These are phyloP conservation scores for Paecilomyces variotii DNA, from an alignment of 2,329 filamentous ascomycete species.

Conservation along the genomic window DNA sequence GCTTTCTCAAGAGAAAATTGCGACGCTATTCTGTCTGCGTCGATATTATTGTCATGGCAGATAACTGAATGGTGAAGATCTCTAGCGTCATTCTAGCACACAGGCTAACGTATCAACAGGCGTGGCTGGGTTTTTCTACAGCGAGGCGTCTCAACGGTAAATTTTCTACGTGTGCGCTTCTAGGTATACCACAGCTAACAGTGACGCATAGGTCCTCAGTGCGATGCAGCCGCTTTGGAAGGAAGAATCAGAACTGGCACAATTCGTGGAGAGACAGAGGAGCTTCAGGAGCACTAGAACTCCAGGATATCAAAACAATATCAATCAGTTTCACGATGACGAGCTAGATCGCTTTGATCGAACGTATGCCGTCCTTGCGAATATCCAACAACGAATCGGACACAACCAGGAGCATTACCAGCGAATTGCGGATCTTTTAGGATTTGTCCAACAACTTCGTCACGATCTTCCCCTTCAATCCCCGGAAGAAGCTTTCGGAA, in stretches of 20 bases:
- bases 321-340: constrained; percentile 45
- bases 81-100: constrained; percentile 11
- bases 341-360: constrained; percentile 61
- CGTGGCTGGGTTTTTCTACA: constrained; percentile 88
- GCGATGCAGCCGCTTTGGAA: constrained; percentile 83
- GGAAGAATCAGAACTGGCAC: constrained; percentile 63
- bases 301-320: constrained; percentile 18
- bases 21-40: constrained; percentile 85
- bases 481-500: constrained; percentile 79
- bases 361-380: constrained; percentile 55
- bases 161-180: constrained; percentile 22
- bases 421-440: constrained; percentile 60
- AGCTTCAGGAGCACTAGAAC: constrained; percentile 27
- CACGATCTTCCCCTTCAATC: constrained; percentile 62
- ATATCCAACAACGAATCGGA: constrained; percentile 54
- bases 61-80: constrained; percentile 80
- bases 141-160: constrained; percentile 80
- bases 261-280: constrained; percentile 34
- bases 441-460: constrained; percentile 64
- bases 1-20: constrained; percentile 78
- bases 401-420: constrained; percentile 62
- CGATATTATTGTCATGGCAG: constrained; percentile 90
- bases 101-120: constrained; percentile 48
- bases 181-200: background rate
- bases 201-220: constrained; percentile 60